Conservation (phyloP, 2,329 filamentous ascomycete genomes). For the Diaporthe ampelina region DNA sequence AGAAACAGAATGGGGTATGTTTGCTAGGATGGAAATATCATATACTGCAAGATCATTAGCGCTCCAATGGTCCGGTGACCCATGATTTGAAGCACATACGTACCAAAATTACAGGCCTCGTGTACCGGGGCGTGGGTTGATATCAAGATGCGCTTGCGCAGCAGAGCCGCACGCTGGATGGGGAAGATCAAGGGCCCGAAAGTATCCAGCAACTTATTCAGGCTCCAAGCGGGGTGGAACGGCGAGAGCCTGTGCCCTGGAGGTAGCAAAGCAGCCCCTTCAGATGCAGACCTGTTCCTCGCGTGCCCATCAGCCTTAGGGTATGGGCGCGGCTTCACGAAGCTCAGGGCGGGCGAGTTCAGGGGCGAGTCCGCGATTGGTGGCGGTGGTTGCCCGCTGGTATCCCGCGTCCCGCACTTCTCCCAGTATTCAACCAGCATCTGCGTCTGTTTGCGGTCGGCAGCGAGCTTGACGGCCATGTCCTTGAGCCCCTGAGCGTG, state of each 20-base stretch:
- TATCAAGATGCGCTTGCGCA: slow-evolving; percentile 90
- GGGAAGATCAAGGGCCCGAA: slow-evolving; percentile 96
- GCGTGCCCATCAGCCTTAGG: slow-evolving; percentile 59
- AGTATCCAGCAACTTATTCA: slow-evolving; percentile 81
- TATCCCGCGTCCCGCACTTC: slow-evolving; percentile 63
- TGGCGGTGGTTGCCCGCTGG: slow-evolving; percentile 50
- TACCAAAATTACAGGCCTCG: slow-evolving; percentile 90
- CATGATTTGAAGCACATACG: slow-evolving; percentile 41
- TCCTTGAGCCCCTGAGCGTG: slow-evolving; percentile 83
- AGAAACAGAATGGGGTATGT: slow-evolving; percentile 81
- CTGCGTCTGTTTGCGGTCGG: slow-evolving; percentile 72
- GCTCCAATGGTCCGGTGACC: neutral
- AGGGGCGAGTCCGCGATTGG: slow-evolving; percentile 62
- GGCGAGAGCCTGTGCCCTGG: slow-evolving; percentile 77
- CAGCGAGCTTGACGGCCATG: slow-evolving; percentile 78
- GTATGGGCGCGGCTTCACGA: slow-evolving; percentile 55
- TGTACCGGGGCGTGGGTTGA: slow-evolving; percentile 89
- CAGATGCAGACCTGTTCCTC: slow-evolving; percentile 72
- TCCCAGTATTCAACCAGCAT: slow-evolving; percentile 87
- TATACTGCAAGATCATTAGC: slow-evolving; percentile 73
- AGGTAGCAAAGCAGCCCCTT: slow-evolving; percentile 70
- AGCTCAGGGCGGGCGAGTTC: slow-evolving; percentile 64
- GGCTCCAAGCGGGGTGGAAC: slow-evolving; percentile 88
- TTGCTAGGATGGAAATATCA: slow-evolving; percentile 91
- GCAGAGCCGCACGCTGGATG: slow-evolving; percentile 86